A percentile compares a stretch with the other conserved stretches of the same genome.
These are phyloP conservation scores for Sugiyamaella castrensis DNA, from an alignment of 1,139 yeast genomes.

Conservation along the genomic window DNA sequence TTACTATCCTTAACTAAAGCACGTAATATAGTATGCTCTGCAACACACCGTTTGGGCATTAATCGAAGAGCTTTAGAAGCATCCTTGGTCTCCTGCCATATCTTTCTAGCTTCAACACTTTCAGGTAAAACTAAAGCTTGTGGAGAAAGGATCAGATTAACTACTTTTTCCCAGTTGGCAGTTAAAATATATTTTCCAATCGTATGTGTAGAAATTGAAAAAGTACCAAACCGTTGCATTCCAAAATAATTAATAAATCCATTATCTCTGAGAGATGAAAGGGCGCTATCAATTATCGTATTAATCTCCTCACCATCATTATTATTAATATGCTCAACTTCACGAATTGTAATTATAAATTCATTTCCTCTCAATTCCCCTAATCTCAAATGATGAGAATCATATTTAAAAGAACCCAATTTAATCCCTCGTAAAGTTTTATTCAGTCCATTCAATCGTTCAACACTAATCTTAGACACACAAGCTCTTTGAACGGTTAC, in stretches of 20 bases:
- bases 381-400: constrained; percentile 58
- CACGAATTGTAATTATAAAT: constrained; percentile 78
- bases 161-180: constrained; percentile 78
- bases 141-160: constrained; percentile 71
- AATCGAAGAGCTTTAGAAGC: constrained; percentile 59
- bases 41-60: constrained; percentile 87
- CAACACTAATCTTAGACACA: constrained; percentile 68
- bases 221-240: constrained; percentile 97
- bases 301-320: constrained; percentile 36
- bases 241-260: constrained; percentile 96
- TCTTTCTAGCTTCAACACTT: constrained; percentile 72
- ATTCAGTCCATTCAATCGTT: constrained; percentile 73
- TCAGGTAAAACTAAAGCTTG: constrained; percentile 83
- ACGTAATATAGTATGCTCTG: constrained; percentile 72
- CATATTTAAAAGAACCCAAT: constrained; percentile 74
- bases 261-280: constrained; percentile 54
- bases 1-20: constrained; percentile 49
- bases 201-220: constrained; percentile 84
- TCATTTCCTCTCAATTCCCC: constrained; percentile 90
- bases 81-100: constrained; percentile 76
- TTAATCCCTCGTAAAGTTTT: constrained; percentile 68
- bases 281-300: constrained; percentile 51
- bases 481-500: constrained; percentile 86
- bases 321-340: constrained; percentile 43
- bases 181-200: constrained; percentile 71